phyloP scores from a whole-genome alignment of 1,284 basidiomycete genomes.

The Tilletia setariae region DNA sequence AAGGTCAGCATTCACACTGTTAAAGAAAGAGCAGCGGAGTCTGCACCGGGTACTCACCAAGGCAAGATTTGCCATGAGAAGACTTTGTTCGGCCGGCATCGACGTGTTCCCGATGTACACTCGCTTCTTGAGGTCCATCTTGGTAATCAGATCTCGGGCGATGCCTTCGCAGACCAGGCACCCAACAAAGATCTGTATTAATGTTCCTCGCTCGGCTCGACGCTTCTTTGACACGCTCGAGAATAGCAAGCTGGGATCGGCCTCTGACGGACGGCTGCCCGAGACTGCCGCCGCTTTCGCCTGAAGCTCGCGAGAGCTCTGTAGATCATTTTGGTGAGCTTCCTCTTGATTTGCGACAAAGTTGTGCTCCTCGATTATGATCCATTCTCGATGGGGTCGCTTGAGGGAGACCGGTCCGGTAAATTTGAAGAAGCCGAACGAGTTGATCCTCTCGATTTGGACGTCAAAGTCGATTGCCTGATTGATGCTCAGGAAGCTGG shows the following conservation, averaged over 20 bases:
- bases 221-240: slow-evolving; percentile 7
- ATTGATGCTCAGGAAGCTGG: slow-evolving; percentile 70
- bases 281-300: no score
- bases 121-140: slow-evolving; percentile 76
- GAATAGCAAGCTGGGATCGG: neutral
- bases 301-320: no score
- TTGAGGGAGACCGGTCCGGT: slow-evolving; percentile 79
- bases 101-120: slow-evolving; percentile 87
- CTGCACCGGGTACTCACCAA: slow-evolving; percentile 61
- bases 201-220: neutral
- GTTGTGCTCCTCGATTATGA: slow-evolving; percentile 85
- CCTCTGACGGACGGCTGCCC: no score
- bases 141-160: slow-evolving; percentile 51
- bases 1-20: slow-evolving; percentile 11
- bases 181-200: slow-evolving; percentile 44
- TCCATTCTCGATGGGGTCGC: slow-evolving; percentile 72
- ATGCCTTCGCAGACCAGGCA: slow-evolving; percentile 28
- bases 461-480: slow-evolving; percentile 24
- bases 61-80: slow-evolving; percentile 94
- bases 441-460: slow-evolving; percentile 65
- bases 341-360: slow-evolving; percentile 31
- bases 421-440: slow-evolving; percentile 81
- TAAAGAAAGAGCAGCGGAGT: no score
- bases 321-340: neutral
- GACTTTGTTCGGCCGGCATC: slow-evolving; percentile 93